Conservation (phyloP, 164 flowering plant genomes). For the Macadamia tetraphylla region DNA sequence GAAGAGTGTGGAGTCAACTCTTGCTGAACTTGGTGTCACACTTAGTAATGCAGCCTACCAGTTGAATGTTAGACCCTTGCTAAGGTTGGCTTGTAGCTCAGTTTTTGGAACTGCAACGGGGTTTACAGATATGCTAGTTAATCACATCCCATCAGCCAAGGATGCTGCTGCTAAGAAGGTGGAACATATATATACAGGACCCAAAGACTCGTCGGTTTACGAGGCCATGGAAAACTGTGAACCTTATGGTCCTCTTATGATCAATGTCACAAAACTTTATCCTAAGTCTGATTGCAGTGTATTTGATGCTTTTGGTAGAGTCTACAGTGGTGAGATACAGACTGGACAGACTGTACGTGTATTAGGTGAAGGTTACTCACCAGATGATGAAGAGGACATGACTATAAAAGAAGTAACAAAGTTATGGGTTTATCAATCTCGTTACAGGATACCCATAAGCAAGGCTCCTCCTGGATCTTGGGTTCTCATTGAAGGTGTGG, state of each 20-base stretch:
- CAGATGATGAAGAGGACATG: conserved; percentile 99
- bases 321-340: conserved; percentile 83
- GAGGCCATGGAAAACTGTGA: conserved; percentile 81
- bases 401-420: conserved; percentile 92
- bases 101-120: conserved; percentile 98
- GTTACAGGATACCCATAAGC: conserved; percentile 84
- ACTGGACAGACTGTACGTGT: conserved; percentile 92
- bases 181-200: conserved; percentile 88
- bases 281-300: conserved; percentile 98
- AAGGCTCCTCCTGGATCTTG: conserved; percentile 98
- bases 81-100: conserved; percentile 92
- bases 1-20: conserved; percentile 94
- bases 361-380: conserved; percentile 96
- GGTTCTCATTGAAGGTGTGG: conserved; percentile 99
- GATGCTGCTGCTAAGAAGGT: conserved; percentile 75
- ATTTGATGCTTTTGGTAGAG: conserved; percentile 99
- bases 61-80: conserved; percentile 85
- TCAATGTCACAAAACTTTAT: conserved; percentile 87
- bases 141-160: conserved; percentile 90
- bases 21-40: conserved; percentile 89
- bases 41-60: conserved; percentile 87
- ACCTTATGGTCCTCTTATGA: conserved; percentile 88
- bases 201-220: conserved; percentile 55
- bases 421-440: conserved; percentile 96
- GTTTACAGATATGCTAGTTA: conserved; percentile 96